Evolutionary conservation across 352 stramenopile species (phyloP), one percentile per base, ranked within the genome.

Genomic region (Phytophthora citricola): DNA sequence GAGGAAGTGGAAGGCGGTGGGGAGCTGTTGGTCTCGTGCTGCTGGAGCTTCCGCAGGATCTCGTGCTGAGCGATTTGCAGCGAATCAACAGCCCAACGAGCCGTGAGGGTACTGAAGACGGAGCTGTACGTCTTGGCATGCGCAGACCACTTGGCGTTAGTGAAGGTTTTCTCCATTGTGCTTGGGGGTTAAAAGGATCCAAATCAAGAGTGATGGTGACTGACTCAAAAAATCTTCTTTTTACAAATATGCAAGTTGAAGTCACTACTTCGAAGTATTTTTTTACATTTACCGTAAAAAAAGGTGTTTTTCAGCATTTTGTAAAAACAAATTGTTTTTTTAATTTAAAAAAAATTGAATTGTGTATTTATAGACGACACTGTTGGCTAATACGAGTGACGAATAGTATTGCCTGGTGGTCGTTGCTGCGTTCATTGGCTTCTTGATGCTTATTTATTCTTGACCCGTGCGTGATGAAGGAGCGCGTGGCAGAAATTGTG

Each of bases 401-500:
- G 60, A 63, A 63, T 51, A 55, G 53, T 48, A 20, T 29, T 22
- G 32, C 11, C n/a, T 63, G 36, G n/a, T 22, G 17, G 43, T 51
- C n/a, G 32, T 44, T 62, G 20, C 24, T 27, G 24, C 36, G 53
- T 27, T 64, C 45, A 26, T 40, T 17, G 27, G 43, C 40, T 47
- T 27, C 40, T 20, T 20, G 10, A 8, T 12, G 41, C 12, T 14
- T 49, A 17, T 26, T 24, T 66, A 57, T 44, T 50, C 12, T 43
- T 50, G 32, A 14, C 22, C 20, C 4, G 1, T 47, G 31, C 27
- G 20, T 24, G 24, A 89, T 81, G 76, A 81, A 75, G n/a, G 76
- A 88, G 43, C 78, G 79, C 17, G 61, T 89, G 44, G 55, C 63
- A 22, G 70, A 78, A 66, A 78, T 91, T 38, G 61, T 91, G 22